phyloP scores from a whole-genome alignment of 768 basidiomycete species.

The Paxillus involutus region DNA sequence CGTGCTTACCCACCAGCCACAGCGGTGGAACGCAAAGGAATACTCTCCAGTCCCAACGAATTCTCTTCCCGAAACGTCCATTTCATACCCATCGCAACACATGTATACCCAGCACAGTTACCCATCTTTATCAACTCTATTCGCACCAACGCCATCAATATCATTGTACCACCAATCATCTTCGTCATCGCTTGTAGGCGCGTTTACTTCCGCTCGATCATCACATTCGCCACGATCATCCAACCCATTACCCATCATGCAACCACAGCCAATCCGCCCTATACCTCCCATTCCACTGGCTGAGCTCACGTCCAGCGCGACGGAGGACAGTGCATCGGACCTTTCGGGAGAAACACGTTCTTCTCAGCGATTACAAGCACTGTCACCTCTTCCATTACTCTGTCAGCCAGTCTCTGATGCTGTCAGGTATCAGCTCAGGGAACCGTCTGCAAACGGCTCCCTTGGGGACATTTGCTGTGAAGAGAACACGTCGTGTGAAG shows the following conservation, averaged over 20 bases:
- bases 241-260: constrained; percentile 26
- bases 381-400: constrained; percentile 32
- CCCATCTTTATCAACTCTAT: constrained; percentile 16
- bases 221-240: constrained; percentile 13
- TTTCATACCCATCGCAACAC: constrained; percentile 17
- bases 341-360: neutral
- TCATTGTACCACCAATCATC: constrained; percentile 20
- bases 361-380: constrained; percentile 6
- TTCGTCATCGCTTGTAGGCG: constrained; percentile 29
- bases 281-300: constrained; percentile 33
- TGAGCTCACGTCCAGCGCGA: constrained; percentile 24
- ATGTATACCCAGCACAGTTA: constrained; percentile 23
- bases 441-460: neutral
- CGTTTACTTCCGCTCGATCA: constrained; percentile 19
- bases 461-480: constrained; percentile 7
- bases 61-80: constrained; percentile 6
- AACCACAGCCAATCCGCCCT: constrained; percentile 34
- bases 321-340: constrained; percentile 9
- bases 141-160: constrained; percentile 17
- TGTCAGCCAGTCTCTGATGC: constrained; percentile 35
- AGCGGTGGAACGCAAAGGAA: constrained; percentile 16
- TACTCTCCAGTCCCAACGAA: constrained; percentile 8
- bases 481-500: constrained; percentile 17
- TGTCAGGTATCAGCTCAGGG: constrained; percentile 29
- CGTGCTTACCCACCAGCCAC: constrained; percentile 10